These are phyloP conservation scores for Neopestalotiopsis rosae DNA, from an alignment of 2,329 filamentous ascomycete genomes.

Conservation along the genomic window DNA sequence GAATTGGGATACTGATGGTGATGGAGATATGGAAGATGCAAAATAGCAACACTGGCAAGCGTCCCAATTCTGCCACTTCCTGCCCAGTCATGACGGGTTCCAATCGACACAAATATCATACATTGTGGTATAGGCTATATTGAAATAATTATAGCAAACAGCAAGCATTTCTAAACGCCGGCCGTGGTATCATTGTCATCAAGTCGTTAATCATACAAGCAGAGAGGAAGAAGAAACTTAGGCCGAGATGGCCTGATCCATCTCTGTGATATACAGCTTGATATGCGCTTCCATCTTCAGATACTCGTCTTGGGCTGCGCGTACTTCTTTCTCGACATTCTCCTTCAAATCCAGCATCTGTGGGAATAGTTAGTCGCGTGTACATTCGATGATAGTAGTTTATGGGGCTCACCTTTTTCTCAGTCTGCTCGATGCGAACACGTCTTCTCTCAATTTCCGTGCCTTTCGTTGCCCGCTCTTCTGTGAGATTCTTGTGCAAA, in stretches of 20 bases:
- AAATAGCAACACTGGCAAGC: neutral
- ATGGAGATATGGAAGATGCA: conserved; percentile 4
- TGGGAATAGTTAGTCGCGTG: conserved; percentile 27
- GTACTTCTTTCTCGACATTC: conserved; percentile 94
- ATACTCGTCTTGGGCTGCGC: conserved; percentile 90
- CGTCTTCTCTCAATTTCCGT: conserved; percentile 90
- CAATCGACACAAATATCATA: neutral
- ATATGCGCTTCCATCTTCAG: conserved; percentile 98
- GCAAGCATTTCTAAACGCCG: conserved; percentile 42
- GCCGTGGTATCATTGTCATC: conserved; percentile 44
- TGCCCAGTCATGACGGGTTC: neutral
- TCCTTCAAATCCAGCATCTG: conserved; percentile 98
- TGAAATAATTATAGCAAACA: neutral
- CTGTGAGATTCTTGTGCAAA: conserved; percentile 79
- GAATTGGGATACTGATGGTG: conserved; percentile 35
- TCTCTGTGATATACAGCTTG: conserved; percentile 96
- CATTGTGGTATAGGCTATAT: neutral
- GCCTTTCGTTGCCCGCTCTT: conserved; percentile 85
- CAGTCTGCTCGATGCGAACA: conserved; percentile 95
- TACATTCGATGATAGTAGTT: neutral
- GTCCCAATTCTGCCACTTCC: neutral
- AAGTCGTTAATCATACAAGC: conserved; percentile 33
- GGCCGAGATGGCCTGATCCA: conserved; percentile 80
- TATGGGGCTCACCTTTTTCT: conserved; percentile 81
- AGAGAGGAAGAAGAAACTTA: conserved; percentile 8